Evolutionary conservation across 192 early-diverging fungal genomes (phyloP).

Genomic region (Podila minutissima): DNA sequence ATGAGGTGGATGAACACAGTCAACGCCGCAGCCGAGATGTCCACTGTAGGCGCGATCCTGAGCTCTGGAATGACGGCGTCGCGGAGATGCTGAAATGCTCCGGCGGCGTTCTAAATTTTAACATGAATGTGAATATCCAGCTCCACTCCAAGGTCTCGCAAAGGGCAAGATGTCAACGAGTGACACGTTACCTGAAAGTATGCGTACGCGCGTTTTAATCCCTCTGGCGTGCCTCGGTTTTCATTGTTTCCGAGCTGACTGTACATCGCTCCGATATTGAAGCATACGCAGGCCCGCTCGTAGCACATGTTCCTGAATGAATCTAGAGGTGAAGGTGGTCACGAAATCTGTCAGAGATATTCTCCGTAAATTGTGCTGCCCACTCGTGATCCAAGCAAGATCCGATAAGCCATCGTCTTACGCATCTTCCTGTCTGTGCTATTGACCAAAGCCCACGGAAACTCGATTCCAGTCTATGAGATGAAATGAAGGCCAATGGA

Average conservation of each 20-base stretch:
- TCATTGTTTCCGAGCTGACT: slow-evolving; percentile 81
- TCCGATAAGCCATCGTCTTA: slow-evolving; percentile 32
- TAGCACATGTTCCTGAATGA: slow-evolving; percentile 79
- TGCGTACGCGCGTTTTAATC: slow-evolving; percentile 77
- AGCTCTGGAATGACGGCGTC: slow-evolving; percentile 70
- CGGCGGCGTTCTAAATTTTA: slow-evolving; percentile 75
- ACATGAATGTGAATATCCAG: no score
- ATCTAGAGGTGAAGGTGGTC: slow-evolving; percentile 42
- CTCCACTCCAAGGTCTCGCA: no score
- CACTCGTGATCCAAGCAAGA: neutral
- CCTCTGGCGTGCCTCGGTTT: slow-evolving; percentile 74
- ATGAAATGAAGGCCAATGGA: no score
- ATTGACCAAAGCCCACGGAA: slow-evolving; percentile 77
- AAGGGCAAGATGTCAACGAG: neutral
- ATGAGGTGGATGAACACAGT: slow-evolving; percentile 76
- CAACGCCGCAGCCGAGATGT: slow-evolving; percentile 77
- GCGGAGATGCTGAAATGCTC: slow-evolving; percentile 73
- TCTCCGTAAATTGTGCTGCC: no score
- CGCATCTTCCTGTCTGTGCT: slow-evolving; percentile 65
- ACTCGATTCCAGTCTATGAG: slow-evolving; percentile 67
- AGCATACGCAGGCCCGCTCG: slow-evolving; percentile 86
- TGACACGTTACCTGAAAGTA: slow-evolving; percentile 75
- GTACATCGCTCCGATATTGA: slow-evolving; percentile 89
- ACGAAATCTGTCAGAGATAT: no score
- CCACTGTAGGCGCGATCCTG: slow-evolving; percentile 70